Evolutionary conservation across 768 basidiomycete species (phyloP), one percentile per base, ranked within the genome.

Genomic region (Lactarius hatsudake): DNA sequence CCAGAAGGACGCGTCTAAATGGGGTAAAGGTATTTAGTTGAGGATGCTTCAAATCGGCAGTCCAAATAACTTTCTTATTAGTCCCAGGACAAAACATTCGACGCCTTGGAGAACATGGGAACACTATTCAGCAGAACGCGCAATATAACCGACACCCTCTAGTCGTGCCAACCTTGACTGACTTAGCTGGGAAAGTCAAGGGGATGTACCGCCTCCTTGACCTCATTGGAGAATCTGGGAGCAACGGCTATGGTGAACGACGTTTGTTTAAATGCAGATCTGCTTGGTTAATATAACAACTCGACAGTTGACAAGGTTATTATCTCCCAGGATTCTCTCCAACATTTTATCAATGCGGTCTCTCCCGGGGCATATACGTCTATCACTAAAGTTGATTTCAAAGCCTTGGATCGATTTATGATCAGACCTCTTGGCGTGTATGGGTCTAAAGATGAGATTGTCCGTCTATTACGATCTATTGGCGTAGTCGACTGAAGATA

Each of bases 391-490:
- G 83, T 88, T 61, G 79, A 87, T 69, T 88, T 88, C 74, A 79
- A 79, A 42, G 72, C 75, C 0, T 76, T 88, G 15, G 87, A 88
- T 71, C 69, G 75, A 5, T 72, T 79, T 23, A 62, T 70, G 15
- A 72, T 88, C 65, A 81, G 82, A 65, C 85, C 85, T 13, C 73
- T 85, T 2, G 87, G 87, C 3, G 67, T 87, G 1, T 88, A 88
- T 65, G 87, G 87, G 1, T 82, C 81, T 66, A 83, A 80, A 70
- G 71, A 75, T 2, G 79, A 83, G 68, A 82, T 88, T 23, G 79
- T 82, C 7, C 73, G 75, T 7, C 81, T 86, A 43, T 72, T 88
- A 1, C 67, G 63, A 17, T 72, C 76, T 8, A 72, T 80, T 12
- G 75, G 69, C 2, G 75, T 74, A 5, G 71, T 87, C 54, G 76